phyloP scores from a whole-genome alignment of 441 rosid species.

The Populus hybrid region DNA sequence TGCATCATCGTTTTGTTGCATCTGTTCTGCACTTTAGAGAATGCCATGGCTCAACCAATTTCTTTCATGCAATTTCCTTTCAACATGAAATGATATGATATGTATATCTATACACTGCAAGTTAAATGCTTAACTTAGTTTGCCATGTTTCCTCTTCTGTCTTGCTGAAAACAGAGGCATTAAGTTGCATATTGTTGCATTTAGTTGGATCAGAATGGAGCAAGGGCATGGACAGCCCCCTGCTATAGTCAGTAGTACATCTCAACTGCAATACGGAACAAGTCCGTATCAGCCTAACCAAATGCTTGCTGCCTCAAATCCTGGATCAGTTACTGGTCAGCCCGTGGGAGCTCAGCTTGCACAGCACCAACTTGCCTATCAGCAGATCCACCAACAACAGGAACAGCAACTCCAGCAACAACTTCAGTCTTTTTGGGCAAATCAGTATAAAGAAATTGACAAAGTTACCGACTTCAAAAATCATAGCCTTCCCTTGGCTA shows the following conservation, averaged over 20 bases:
- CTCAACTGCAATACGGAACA: slow-evolving; percentile 9
- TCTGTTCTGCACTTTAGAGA: not conserved
- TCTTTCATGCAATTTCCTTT: not conserved
- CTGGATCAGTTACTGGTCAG: slow-evolving; percentile 39
- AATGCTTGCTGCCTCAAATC: slow-evolving; percentile 42
- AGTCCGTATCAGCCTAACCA: slow-evolving; percentile 63
- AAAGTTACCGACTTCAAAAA: slow-evolving; percentile 72
- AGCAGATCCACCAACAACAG: slow-evolving; percentile 78
- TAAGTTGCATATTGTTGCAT: slow-evolving; percentile 11
- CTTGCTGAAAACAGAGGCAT: slow-evolving; percentile 9
- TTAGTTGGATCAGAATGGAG: slow-evolving; percentile 49
- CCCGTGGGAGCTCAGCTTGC: slow-evolving; percentile 55
- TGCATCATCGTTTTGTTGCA: not conserved
- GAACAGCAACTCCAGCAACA: slow-evolving; percentile 80
- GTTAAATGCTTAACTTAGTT: slow-evolving; percentile 6
- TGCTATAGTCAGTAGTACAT: no score
- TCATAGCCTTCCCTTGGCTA: slow-evolving; percentile 81
- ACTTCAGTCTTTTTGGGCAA: slow-evolving; percentile 73
- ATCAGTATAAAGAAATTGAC: slow-evolving; percentile 68
- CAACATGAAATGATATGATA: not conserved
- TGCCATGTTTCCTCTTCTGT: slow-evolving; percentile 11
- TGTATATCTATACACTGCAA: not conserved
- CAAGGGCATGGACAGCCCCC: slow-evolving; percentile 49
- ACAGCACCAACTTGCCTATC: slow-evolving; percentile 74
- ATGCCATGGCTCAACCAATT: not conserved